These are phyloP conservation scores for Penicillium italicum DNA, from an alignment of 2,329 filamentous ascomycete genomes.

Conservation along the genomic window DNA sequence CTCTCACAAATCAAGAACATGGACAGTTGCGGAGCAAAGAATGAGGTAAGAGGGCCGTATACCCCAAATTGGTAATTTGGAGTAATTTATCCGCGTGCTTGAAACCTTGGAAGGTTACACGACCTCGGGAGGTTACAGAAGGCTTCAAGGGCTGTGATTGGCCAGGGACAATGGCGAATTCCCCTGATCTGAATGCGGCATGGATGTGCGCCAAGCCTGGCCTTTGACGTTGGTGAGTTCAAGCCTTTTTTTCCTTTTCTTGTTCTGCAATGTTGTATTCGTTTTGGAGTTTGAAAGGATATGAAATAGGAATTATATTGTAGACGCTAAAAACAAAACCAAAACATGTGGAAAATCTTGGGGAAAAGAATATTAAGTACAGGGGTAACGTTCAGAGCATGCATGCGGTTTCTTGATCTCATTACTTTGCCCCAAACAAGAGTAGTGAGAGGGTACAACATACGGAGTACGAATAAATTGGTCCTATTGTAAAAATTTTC, in stretches of 20 bases:
- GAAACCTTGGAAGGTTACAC: not conserved
- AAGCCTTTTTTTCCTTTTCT: not conserved
- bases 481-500: conserved; percentile 3
- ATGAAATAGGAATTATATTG: not conserved
- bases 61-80: not conserved
- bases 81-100: conserved; percentile 2
- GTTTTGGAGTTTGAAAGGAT: not conserved
- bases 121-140: not conserved
- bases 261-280: not conserved
- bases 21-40: too few relatives aligned
- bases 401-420: not conserved
- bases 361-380: not conserved
- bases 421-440: not conserved
- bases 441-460: not conserved
- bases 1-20: too few relatives aligned
- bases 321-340: not conserved
- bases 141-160: not conserved
- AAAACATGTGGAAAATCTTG: not conserved
- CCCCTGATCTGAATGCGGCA: conserved; percentile 15
- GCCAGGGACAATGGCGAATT: not conserved
- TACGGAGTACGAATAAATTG: not conserved
- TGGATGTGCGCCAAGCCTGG: conserved; percentile 10
- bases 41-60: too few relatives aligned
- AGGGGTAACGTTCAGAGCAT: not conserved
- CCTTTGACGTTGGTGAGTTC: not conserved